A percentile compares a stretch with the other conserved stretches of the same genome.
phyloP scores from a whole-genome alignment of 176 grass and related monocot genomes.

The Lolium perenne region DNA sequence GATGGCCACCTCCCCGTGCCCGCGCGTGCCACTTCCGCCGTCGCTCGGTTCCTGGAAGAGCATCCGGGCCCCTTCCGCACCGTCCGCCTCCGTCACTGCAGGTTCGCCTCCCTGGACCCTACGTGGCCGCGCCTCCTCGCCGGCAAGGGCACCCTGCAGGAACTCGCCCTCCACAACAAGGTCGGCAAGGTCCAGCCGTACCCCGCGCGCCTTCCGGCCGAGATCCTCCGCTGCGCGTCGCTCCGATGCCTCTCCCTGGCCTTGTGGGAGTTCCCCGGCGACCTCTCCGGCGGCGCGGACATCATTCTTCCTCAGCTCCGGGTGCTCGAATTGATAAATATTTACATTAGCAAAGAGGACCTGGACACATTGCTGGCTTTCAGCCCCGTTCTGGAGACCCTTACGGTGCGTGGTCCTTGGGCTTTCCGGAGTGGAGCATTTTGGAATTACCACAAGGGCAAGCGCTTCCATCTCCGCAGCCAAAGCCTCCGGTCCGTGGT shows the following conservation, averaged over 20 bases:
- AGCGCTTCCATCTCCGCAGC: background rate
- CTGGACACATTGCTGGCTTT: slow-evolving; percentile 3
- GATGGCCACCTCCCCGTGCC: background rate
- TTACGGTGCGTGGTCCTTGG: background rate
- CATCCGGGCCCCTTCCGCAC: background rate
- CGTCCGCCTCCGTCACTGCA: background rate
- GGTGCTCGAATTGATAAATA: slow-evolving; percentile 1
- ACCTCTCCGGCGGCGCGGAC: background rate
- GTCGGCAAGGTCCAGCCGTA: no score
- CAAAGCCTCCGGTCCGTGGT: background rate
- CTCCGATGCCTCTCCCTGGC: background rate
- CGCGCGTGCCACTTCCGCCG: background rate
- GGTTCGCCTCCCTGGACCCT: background rate
- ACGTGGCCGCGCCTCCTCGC: background rate
- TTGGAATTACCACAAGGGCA: no score
- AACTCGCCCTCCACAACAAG: background rate
- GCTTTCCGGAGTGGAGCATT: no score
- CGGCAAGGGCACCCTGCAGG: background rate
- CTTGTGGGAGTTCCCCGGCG: background rate
- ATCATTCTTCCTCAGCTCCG: slow-evolving; percentile 21
- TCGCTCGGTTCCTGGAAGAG: background rate
- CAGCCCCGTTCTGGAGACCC: background rate
- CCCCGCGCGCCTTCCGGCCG: background rate
- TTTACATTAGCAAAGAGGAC: background rate
- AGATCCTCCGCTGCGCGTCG: background rate